Percentiles rank a stretch among this genome's conserved stretches.
phyloP scores from a whole-genome alignment of 768 basidiomycete genomes.

The Hortiboletus campestris region DNA sequence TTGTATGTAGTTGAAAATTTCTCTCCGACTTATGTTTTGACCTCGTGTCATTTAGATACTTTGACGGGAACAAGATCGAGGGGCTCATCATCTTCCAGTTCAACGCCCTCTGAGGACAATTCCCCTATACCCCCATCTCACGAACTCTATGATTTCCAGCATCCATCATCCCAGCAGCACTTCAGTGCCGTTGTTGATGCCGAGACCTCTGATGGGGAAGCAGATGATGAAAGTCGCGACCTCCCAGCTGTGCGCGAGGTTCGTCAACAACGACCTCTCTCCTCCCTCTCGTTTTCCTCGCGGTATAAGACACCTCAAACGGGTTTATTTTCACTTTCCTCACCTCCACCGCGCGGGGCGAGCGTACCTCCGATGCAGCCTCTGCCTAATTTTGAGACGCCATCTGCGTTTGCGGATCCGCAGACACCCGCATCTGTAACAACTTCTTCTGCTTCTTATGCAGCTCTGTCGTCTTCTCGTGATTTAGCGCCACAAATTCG shows the following conservation, averaged over 20 bases:
- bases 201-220: constrained; percentile 44
- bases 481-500: constrained; percentile 39
- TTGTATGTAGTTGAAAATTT: constrained; percentile 40
- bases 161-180: constrained; percentile 9
- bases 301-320: constrained; percentile 78
- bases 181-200: constrained; percentile 27
- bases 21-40: neutral
- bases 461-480: constrained; percentile 38
- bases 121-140: constrained; percentile 21
- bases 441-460: constrained; percentile 37
- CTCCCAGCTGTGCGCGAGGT: constrained; percentile 40
- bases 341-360: constrained; percentile 43
- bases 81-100: constrained; percentile 64
- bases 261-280: constrained; percentile 56
- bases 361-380: constrained; percentile 68
- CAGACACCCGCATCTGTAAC: constrained; percentile 38
- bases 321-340: constrained; percentile 57
- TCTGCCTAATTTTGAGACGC: constrained; percentile 64
- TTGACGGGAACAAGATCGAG: constrained; percentile 44
- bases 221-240: constrained; percentile 48
- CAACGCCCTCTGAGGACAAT: constrained; percentile 49
- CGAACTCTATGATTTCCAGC: constrained; percentile 11
- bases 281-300: constrained; percentile 63
- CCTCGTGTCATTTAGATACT: constrained; percentile 26
- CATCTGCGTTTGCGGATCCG: constrained; percentile 66